Conservation (phyloP, 768 basidiomycete genomes). For the Amanita fuliginea region DNA sequence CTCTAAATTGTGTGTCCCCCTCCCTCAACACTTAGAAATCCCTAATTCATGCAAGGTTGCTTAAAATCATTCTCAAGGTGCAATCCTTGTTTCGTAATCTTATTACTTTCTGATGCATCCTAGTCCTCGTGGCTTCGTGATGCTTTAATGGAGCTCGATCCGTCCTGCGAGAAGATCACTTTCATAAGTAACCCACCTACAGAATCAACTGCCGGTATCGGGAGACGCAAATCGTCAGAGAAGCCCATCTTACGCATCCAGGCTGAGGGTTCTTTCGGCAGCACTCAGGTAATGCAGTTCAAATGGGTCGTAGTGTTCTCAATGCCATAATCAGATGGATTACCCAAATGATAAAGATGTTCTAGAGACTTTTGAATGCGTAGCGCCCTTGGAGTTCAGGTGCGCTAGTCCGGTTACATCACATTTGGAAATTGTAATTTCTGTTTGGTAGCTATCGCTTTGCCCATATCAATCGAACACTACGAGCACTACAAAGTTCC, state of each 20-base stretch:
- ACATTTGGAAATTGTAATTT: neutral
- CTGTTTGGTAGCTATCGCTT: conserved; percentile 62
- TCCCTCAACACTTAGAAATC: neutral
- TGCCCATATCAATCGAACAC: conserved; percentile 58
- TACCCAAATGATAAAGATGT: conserved; percentile 91
- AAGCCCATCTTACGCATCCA: conserved; percentile 72
- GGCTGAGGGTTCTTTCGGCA: conserved; percentile 75
- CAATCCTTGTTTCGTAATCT: conserved; percentile 6
- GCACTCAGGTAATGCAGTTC: conserved; percentile 50
- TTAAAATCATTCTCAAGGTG: conserved; percentile 83
- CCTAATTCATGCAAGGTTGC: conserved; percentile 30
- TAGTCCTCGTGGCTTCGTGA: conserved; percentile 90
- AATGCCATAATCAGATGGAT: conserved; percentile 60
- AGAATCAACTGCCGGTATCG: conserved; percentile 8
- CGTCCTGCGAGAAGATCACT: conserved; percentile 77
- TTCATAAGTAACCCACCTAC: conserved; percentile 66
- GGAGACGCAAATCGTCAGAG: conserved; percentile 5
- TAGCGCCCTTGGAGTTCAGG: conserved; percentile 57
- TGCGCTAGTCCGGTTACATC: conserved; percentile 17
- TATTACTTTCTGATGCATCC: neutral
- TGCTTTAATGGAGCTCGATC: conserved; percentile 83
- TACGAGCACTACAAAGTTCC: conserved; percentile 71
- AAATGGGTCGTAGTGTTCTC: neutral
- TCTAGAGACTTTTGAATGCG: conserved; percentile 83
- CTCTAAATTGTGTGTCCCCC: conserved; percentile 41